Conservation (phyloP, 768 basidiomycete species). For the Macrolepiota dolichaula region DNA sequence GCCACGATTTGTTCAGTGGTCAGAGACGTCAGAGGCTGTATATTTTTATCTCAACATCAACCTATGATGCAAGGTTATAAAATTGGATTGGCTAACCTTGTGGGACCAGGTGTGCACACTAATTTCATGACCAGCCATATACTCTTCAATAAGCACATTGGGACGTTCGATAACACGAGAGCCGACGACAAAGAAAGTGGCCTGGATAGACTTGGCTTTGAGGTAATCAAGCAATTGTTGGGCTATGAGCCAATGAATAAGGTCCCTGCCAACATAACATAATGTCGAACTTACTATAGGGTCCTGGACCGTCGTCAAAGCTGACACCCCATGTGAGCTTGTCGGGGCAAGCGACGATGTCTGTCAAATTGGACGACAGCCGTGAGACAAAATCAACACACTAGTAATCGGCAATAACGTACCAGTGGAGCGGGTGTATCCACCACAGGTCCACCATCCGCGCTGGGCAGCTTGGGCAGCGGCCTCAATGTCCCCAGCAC, state of each 20-base stretch:
- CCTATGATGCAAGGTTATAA: background rate
- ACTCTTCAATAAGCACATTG: slow-evolving; percentile 70
- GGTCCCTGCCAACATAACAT: background rate
- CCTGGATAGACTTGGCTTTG: slow-evolving; percentile 51
- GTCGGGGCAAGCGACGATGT: slow-evolving; percentile 67
- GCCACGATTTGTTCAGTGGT: slow-evolving; percentile 86
- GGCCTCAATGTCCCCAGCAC: slow-evolving; percentile 53
- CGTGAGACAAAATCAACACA: background rate
- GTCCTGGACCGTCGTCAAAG: slow-evolving; percentile 86
- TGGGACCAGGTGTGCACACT: slow-evolving; percentile 93
- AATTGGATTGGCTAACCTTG: slow-evolving; percentile 33
- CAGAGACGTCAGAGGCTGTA: slow-evolving; percentile 60
- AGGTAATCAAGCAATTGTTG: slow-evolving; percentile 75
- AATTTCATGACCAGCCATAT: slow-evolving; percentile 78
- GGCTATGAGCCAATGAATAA: slow-evolving; percentile 11
- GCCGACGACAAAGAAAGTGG: slow-evolving; percentile 92
- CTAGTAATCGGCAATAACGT: background rate
- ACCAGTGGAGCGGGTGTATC: slow-evolving; percentile 53
- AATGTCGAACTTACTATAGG: slow-evolving; percentile 58
- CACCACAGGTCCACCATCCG: slow-evolving; percentile 94
- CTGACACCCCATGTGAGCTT: slow-evolving; percentile 77
- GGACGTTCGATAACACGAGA: slow-evolving; percentile 82
- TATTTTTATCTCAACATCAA: background rate
- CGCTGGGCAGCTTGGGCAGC: slow-evolving; percentile 54
- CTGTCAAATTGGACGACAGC: slow-evolving; percentile 18